Base-by-base conservation (phyloP, 1,284 basidiomycete species). In the Cutaneotrichosporon cutaneum region DNA sequence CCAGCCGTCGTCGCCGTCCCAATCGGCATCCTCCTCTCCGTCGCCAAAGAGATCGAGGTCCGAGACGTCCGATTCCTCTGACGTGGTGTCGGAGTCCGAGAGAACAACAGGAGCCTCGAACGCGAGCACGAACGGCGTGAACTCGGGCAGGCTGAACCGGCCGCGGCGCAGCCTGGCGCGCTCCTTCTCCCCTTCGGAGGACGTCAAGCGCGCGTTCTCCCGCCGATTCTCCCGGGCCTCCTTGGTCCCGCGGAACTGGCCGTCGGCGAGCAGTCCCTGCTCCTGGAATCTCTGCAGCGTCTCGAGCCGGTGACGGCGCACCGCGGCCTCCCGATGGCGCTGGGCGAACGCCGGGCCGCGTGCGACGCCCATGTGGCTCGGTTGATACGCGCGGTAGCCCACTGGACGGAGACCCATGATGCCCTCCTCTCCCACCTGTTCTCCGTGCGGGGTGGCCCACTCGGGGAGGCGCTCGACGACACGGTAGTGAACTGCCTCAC, bases 391-490 rank as follows among this genome's bases (percentile, higher is more conserved):
- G 39, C 14, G 6, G 13, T n/a, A 9, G 3, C 6, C 39, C 0
- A n/a, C 39, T 6, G 39, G 18, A 7, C 18, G 39, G 18, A 42
- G 39, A n/a, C 0, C 14, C 39, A 4, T 42, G 39, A 18, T 42
- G 39, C 39, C 39, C 7, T 42, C 3, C 16, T 42, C 39, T 5
- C 39, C 39, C 39, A n/a, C 39, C 16, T 42, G 0, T 18, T 42
- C 39, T 8, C 18, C 4, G 39, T 42, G 18, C 16, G 18, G 7
- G 6, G 39, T 7, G 35, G 48, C 50, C 18, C 58, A 62, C 18
- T 53, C 60, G 4, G 60, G 60, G 7, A 62, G 39, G 16, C 61
- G 35, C 54, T 62, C 61, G 18, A 62, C 59, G 24, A 62, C 61
- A 32, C 51, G 58, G 61, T 55, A 62, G 24, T 21, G 50, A 6